Conservation (phyloP, 371 early-diverging fungal species). For the Fennellomyces sp. region DNA sequence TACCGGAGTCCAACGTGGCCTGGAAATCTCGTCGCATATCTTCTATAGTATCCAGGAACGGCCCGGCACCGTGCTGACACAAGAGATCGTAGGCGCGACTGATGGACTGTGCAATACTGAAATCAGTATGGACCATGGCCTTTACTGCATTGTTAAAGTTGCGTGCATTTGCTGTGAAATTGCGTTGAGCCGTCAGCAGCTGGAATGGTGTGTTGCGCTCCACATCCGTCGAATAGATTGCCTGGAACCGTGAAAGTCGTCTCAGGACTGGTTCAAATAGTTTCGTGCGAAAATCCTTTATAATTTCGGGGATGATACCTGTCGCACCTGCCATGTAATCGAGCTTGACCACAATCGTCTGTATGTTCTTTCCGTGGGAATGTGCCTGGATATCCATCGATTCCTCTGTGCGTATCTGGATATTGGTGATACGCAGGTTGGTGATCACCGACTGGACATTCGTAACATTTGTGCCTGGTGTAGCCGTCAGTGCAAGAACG, state of each 20-base stretch:
- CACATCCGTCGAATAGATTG: constrained; percentile 44
- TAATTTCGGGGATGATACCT: constrained; percentile 33
- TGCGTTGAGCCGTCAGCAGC: constrained; percentile 46
- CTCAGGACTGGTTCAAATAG: constrained; percentile 51
- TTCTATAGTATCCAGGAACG: constrained; percentile 56
- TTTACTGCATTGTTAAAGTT: constrained; percentile 29
- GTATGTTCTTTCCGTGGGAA: constrained; percentile 68
- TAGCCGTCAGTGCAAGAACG: constrained; percentile 89
- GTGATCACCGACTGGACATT: constrained; percentile 80
- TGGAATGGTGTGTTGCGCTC: constrained; percentile 42
- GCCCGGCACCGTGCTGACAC: constrained; percentile 62
- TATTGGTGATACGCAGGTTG: constrained; percentile 76
- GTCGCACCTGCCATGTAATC: constrained; percentile 60
- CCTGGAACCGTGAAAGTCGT: constrained; percentile 48
- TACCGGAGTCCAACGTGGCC: constrained; percentile 17
- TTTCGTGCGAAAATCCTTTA: constrained; percentile 29
- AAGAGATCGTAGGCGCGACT: constrained; percentile 59
- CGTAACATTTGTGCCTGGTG: constrained; percentile 79
- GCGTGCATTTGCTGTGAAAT: constrained; percentile 29
- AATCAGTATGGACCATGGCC: constrained; percentile 37
- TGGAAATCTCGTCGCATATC: constrained; percentile 14
- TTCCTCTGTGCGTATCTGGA: constrained; percentile 91
- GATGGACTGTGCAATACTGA: constrained; percentile 41
- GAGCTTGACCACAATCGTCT: constrained; percentile 67
- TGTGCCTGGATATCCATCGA: constrained; percentile 81